phyloP scores from a whole-genome alignment of 139 green algal genomes.

The Chlorella sp. region DNA sequence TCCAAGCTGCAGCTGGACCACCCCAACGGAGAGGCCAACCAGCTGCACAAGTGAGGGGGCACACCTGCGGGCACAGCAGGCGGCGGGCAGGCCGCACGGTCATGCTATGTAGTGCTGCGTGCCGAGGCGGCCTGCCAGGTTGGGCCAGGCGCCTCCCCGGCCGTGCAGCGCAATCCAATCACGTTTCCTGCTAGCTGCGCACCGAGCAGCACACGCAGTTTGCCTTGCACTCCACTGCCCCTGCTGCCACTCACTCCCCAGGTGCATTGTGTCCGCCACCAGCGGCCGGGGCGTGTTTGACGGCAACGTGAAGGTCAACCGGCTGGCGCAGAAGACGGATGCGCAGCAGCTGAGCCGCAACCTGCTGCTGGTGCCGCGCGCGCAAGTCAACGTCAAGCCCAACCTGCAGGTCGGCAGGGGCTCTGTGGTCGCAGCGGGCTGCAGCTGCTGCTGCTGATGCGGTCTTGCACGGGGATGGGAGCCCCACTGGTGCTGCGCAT shows the following conservation, averaged over 20 bases:
- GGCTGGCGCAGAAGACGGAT: constrained; percentile 93
- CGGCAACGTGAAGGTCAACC: constrained; percentile 93
- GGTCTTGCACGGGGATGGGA: background rate
- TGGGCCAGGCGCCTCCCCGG: no score
- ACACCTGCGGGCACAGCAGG: background rate
- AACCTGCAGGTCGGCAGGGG: constrained; percentile 83
- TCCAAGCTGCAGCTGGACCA: constrained; percentile 83
- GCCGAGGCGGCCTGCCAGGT: no score
- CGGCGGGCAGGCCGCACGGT: no score
- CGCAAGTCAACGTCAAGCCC: constrained; percentile 97
- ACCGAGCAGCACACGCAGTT: no score
- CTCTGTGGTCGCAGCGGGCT: no score
- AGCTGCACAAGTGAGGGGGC: constrained; percentile 94
- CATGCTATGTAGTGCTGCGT: no score
- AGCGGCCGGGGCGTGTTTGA: constrained; percentile 94
- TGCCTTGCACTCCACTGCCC: no score
- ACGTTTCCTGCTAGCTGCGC: no score
- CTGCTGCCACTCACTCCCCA: background rate
- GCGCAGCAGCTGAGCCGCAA: constrained; percentile 94
- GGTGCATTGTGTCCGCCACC: constrained; percentile 86
- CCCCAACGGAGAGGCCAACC: constrained; percentile 73
- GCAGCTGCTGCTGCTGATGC: background rate
- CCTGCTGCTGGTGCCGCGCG: constrained; percentile 91
- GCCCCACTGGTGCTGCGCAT: background rate
- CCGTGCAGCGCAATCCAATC: no score